Conservation (phyloP, 2,329 filamentous ascomycete species). For the Akanthomyces muscarius region DNA sequence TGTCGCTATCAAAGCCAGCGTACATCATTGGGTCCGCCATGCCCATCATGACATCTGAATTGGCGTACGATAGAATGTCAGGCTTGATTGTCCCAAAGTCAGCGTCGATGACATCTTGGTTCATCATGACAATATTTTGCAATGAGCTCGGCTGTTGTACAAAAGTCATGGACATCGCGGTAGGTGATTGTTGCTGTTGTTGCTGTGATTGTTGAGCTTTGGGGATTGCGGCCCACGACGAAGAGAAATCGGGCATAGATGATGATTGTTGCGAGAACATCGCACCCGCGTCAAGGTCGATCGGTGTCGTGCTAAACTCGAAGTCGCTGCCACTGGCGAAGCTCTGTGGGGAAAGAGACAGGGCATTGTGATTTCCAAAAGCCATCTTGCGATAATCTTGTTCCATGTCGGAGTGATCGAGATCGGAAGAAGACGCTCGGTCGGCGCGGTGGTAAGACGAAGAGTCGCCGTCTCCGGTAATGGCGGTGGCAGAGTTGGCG, state of each 20-base stretch:
- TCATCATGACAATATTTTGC: constrained; percentile 44
- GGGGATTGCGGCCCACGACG: constrained; percentile 29
- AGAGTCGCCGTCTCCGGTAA: constrained; percentile 31
- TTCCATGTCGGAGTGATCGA: constrained; percentile 54
- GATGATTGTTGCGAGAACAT: constrained; percentile 37
- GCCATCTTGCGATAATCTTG: constrained; percentile 49
- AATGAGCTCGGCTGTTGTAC: constrained; percentile 40
- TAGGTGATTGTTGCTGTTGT: not conserved
- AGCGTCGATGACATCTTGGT: constrained; percentile 47
- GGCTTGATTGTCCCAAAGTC: constrained; percentile 54
- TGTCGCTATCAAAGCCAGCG: constrained; percentile 46
- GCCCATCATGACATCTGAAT: constrained; percentile 54
- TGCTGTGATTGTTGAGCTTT: constrained; percentile 23
- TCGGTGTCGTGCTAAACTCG: constrained; percentile 33
- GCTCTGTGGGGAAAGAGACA: constrained; percentile 53
- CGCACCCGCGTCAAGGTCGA: constrained; percentile 31
- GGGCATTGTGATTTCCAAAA: constrained; percentile 39
- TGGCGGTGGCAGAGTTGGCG: not conserved
- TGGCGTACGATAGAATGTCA: constrained; percentile 48
- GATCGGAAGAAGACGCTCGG: constrained; percentile 51
- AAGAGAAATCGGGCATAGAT: constrained; percentile 28
- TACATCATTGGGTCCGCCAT: constrained; percentile 58
- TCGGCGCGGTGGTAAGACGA: constrained; percentile 37
- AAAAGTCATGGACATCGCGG: constrained; percentile 34
- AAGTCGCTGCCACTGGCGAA: constrained; percentile 38